Base-by-base conservation (phyloP, 1,139 yeast genomes). In the Spencermartinsiella ligniputridi region DNA sequence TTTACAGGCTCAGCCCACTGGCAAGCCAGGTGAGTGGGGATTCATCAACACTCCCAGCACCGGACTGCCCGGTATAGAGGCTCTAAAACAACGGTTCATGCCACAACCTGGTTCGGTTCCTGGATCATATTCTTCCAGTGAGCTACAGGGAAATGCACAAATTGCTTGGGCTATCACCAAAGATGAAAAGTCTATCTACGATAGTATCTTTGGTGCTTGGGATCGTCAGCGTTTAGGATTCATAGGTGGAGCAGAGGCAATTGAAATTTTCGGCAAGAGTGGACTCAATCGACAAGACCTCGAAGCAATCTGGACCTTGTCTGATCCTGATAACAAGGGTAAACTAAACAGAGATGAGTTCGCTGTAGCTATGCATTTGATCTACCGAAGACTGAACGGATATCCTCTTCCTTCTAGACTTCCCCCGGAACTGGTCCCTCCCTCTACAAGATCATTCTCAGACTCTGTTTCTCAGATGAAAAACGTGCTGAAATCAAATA, bases 291-390 rank as follows among this genome's bases (percentile, higher is more conserved):
- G 97, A 64, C 76, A 80, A 8, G 97, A 90, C 55, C 74, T 92
- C 51, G 97, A 90, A 63, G 74, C 81, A 32, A 87, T 92, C 51
- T 92, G 98, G 98, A 88, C 88, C 59, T 73, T 92, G 58, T 78
- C 96, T n/a, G 97, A 92, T 62, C 81, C 92, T 49, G 85, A 87
- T 54, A 88, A 90, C 64, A 78, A 88, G 42, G 97, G 97, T 15
- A 77, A 76, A 42, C 86, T 92, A 56, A 77, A 88, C 42, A 79
- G 78, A 56, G 77, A 82, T 56, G 98, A 92, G 65, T 92, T 92
- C 65, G 82, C 95, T 1, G 92, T 92, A 56, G 97, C 98, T 3
- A 84, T 92, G 84, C 94, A 84, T 63, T 75, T 94, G 58, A 95
- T 94, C 32, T 94, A 89, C 64, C 83, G 84, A 64, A 81, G 79